Evolutionary conservation across 1,284 basidiomycete species (phyloP).

Genomic region (Salmacisia buchloeana): DNA sequence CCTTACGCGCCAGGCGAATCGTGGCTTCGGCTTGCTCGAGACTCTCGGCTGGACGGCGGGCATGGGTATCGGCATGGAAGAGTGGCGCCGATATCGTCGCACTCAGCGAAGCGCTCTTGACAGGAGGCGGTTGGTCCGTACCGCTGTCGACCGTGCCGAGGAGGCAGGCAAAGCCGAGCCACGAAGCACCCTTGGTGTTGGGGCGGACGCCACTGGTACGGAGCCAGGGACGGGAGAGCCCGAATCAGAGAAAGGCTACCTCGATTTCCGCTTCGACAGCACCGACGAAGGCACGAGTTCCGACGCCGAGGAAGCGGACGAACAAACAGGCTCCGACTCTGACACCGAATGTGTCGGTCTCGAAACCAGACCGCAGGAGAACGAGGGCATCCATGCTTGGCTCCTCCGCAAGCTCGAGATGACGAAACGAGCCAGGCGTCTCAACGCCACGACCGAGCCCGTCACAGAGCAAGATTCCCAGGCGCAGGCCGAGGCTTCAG

Average conservation of each 20-base stretch:
- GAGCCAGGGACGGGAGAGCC: constrained; percentile 10
- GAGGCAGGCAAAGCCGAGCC: not conserved
- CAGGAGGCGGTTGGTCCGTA: too few relatives aligned
- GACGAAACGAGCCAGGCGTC: not conserved
- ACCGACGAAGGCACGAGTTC: not conserved
- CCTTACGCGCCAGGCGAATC: not conserved
- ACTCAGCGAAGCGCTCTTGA: not conserved
- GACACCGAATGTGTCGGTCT: not conserved
- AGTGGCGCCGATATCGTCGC: not conserved
- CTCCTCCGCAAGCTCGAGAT: not conserved
- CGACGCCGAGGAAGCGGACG: not conserved
- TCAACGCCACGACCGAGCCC: not conserved
- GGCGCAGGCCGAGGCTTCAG: not conserved
- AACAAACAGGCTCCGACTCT: not conserved
- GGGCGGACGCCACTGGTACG: constrained; percentile 7
- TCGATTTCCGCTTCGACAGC: constrained; percentile 1
- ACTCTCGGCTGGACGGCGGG: constrained; percentile 1
- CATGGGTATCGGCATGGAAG: not conserved
- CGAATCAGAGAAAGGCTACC: not conserved
- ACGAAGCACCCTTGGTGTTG: not conserved
- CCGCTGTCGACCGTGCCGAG: not conserved
- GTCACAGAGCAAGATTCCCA: not conserved
- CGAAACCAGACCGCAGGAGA: not conserved
- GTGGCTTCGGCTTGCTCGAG: not conserved
- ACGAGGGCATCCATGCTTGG: not conserved